Percentiles rank a stretch among this genome's conserved stretches.
Conservation (phyloP, 371 early-diverging fungal genomes). For the Mucor irregularis region DNA sequence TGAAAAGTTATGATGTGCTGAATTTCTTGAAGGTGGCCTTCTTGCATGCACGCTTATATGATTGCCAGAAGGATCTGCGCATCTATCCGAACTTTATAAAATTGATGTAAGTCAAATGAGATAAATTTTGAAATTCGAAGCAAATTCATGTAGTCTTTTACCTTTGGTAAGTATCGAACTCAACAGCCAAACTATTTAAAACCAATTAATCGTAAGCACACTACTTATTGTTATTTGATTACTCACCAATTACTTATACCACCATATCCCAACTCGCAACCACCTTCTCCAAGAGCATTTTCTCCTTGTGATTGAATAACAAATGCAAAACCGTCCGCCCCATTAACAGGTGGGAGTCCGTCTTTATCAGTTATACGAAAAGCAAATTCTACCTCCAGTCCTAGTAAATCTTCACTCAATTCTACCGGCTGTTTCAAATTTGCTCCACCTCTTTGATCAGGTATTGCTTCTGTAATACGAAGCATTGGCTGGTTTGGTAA, state of each 20-base stretch:
- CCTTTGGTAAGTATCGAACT: conserved; percentile 59
- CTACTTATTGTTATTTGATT: neutral
- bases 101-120: neutral
- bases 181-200: conserved; percentile 47
- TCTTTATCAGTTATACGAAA: conserved; percentile 34
- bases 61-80: conserved; percentile 51
- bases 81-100: conserved; percentile 35
- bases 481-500: neutral
- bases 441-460: conserved; percentile 31
- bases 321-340: conserved; percentile 52
- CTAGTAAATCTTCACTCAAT: conserved; percentile 13
- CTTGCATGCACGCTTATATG: conserved; percentile 54
- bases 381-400: conserved; percentile 33
- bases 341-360: conserved; percentile 23
- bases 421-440: conserved; percentile 15
- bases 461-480: conserved; percentile 23
- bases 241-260: conserved; percentile 38
- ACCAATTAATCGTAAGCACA: neutral
- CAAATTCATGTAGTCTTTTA: conserved; percentile 12
- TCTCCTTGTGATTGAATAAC: conserved; percentile 30
- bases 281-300: conserved; percentile 42
- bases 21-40: conserved; percentile 27
- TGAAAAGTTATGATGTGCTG: conserved; percentile 49
- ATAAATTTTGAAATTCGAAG: neutral
- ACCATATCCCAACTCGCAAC: conserved; percentile 48